Conservation (phyloP, 2,329 filamentous ascomycete genomes). For the Colletotrichum godetiae region DNA sequence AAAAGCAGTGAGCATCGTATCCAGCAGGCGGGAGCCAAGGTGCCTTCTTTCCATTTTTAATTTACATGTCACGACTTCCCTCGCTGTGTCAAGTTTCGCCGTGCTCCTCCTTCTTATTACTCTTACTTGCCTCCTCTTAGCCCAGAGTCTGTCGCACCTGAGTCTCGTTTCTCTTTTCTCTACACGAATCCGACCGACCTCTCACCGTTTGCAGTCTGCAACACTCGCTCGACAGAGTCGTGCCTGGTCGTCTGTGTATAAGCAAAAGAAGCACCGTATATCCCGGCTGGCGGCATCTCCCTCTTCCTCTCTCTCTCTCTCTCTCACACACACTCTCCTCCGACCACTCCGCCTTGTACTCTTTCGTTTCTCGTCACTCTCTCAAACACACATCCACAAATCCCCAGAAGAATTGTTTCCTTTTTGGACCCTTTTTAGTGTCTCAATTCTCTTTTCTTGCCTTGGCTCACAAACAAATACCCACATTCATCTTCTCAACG, state of each 20-base stretch:
- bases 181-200: neutral
- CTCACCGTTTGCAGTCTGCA: constrained; percentile 15
- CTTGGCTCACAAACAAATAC: neutral
- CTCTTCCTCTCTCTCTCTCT: neutral
- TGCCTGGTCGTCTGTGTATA: constrained; percentile 13
- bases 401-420: constrained; percentile 14
- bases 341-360: neutral
- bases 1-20: constrained; percentile 32
- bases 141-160: neutral
- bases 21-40: constrained; percentile 27
- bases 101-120: constrained; percentile 8
- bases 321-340: neutral
- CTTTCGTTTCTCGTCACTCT: constrained; percentile 37
- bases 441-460: constrained; percentile 20
- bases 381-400: constrained; percentile 20
- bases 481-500: constrained; percentile 22
- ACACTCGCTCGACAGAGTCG: constrained; percentile 27
- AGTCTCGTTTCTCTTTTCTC: neutral
- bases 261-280: constrained; percentile 6
- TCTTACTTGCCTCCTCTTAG: constrained; percentile 5
- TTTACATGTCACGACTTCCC: constrained; percentile 33
- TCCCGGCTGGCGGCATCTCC: constrained; percentile 3
- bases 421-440: neutral
- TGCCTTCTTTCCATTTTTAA: constrained; percentile 35
- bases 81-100: constrained; percentile 6